phyloP scores from a whole-genome alignment of 139 green algal species.

The Chlamydomonas incerta region DNA sequence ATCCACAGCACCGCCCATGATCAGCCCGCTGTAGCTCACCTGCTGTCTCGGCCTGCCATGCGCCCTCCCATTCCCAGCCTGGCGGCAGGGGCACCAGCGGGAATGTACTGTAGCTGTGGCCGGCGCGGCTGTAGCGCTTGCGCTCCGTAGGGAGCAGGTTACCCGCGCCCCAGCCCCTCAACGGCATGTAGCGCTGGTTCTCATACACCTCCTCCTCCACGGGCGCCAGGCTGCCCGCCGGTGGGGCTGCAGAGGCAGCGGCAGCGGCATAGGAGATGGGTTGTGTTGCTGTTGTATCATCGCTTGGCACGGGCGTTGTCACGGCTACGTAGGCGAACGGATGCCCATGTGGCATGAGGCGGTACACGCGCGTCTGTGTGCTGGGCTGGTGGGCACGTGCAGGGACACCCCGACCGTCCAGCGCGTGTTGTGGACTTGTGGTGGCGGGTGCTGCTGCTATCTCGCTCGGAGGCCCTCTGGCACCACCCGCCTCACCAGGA shows the following conservation, averaged over 20 bases:
- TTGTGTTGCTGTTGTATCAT: background rate
- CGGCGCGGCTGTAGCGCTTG: conserved; percentile 66
- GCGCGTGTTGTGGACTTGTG: too few species aligned
- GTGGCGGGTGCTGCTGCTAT: too few species aligned
- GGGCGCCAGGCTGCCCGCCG: background rate
- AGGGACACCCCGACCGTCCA: too few species aligned
- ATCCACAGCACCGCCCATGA: too few species aligned
- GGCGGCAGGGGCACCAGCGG: conserved; percentile 56
- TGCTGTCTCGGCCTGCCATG: conserved; percentile 73
- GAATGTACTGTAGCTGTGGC: conserved; percentile 51
- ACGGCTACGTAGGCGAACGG: too few species aligned
- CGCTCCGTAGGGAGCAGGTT: conserved; percentile 72
- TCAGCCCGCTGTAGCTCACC: too few species aligned
- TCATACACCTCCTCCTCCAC: conserved; percentile 88
- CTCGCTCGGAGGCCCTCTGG: too few species aligned
- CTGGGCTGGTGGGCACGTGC: too few species aligned
- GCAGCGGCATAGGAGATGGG: background rate
- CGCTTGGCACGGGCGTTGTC: background rate
- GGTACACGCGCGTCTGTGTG: too few species aligned
- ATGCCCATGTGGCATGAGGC: too few species aligned
- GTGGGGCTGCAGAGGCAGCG: background rate
- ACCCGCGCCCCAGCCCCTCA: conserved; percentile 63
- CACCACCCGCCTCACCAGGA: too few species aligned
- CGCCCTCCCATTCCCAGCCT: conserved; percentile 83
- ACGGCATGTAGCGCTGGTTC: conserved; percentile 83